Conservation (phyloP, 2,329 filamentous ascomycete genomes). For the Fusarium solani-melongenae region DNA sequence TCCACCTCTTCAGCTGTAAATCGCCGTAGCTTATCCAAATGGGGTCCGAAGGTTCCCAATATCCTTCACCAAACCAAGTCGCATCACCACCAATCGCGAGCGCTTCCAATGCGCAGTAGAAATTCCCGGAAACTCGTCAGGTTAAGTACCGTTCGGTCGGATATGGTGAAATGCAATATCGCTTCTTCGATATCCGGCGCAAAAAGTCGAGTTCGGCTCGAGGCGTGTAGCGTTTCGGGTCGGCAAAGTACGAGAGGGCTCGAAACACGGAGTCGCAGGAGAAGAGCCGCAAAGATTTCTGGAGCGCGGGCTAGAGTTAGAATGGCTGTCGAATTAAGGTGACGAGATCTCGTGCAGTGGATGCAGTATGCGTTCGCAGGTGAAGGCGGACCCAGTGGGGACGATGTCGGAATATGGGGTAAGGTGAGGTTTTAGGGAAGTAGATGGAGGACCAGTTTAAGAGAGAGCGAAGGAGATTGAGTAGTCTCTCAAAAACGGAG, state of each 20-base stretch:
- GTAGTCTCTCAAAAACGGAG: constrained; percentile 7
- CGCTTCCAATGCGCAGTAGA: constrained; percentile 14
- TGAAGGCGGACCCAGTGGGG: constrained; percentile 42
- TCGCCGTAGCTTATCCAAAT: constrained; percentile 6
- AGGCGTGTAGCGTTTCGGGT: not conserved
- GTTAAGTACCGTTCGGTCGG: not conserved
- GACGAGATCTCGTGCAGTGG: constrained; percentile 11
- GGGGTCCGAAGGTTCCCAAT: constrained; percentile 21
- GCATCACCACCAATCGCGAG: constrained; percentile 21
- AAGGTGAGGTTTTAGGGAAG: constrained; percentile 25
- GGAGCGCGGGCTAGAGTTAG: constrained; percentile 10
- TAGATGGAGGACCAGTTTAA: constrained; percentile 11
- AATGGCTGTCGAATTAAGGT: constrained; percentile 8
- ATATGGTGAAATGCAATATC: not conserved
- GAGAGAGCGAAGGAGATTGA: constrained; percentile 5
- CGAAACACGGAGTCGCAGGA: not conserved
- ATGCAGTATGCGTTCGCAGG: constrained; percentile 18
- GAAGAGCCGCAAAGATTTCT: not conserved
- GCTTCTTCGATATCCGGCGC: constrained; percentile 6
- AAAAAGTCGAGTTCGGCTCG: not conserved
- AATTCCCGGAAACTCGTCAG: not conserved
- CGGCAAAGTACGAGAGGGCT: not conserved
- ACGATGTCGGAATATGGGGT: constrained; percentile 42
- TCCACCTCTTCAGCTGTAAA: constrained; percentile 19
- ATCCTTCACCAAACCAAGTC: constrained; percentile 11